A percentile compares a stretch with the other conserved stretches of the same genome.
Conservation (phyloP, 2,329 filamentous ascomycete species). For the Microdochium trichocladiopsis region DNA sequence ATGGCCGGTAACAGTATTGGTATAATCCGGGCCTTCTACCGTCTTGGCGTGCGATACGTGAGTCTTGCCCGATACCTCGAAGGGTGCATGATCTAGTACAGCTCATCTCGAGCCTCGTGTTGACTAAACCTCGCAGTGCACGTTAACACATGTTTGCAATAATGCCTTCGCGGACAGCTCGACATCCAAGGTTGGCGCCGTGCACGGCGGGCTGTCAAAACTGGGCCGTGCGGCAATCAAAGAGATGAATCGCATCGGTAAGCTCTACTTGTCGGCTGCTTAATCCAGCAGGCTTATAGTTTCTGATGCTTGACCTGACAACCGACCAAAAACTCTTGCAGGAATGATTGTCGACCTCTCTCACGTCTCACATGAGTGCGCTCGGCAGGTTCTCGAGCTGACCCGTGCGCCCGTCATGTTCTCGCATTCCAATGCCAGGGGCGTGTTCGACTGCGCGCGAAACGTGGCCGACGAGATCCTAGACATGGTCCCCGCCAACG, state of each 20-base stretch:
- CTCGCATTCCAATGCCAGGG: conserved; percentile 20
- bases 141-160: conserved; percentile 19
- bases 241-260: conserved; percentile 27
- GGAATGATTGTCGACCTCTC: conserved; percentile 22
- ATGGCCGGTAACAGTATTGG: conserved; percentile 23
- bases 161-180: conserved; percentile 18
- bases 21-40: conserved; percentile 22
- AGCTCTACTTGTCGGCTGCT: conserved; percentile 2
- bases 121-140: too few species aligned
- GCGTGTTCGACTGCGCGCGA: conserved; percentile 15
- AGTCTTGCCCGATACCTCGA: not conserved
- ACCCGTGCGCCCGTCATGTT: conserved; percentile 21
- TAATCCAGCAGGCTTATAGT: not conserved
- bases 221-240: conserved; percentile 17
- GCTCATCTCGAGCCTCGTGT: too few species aligned
- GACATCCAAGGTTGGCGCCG: conserved; percentile 13
- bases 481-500: conserved; percentile 21
- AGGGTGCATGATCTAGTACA: too few species aligned
- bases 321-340: not conserved
- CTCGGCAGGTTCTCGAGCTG: conserved; percentile 12
- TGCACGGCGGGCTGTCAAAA: conserved; percentile 17
- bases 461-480: conserved; percentile 34
- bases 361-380: conserved; percentile 17
- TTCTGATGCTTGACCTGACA: not conserved
- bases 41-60: conserved; percentile 26